These are phyloP conservation scores for Fagus crenata DNA, from an alignment of 306 rosid species.

Conservation along the genomic window DNA sequence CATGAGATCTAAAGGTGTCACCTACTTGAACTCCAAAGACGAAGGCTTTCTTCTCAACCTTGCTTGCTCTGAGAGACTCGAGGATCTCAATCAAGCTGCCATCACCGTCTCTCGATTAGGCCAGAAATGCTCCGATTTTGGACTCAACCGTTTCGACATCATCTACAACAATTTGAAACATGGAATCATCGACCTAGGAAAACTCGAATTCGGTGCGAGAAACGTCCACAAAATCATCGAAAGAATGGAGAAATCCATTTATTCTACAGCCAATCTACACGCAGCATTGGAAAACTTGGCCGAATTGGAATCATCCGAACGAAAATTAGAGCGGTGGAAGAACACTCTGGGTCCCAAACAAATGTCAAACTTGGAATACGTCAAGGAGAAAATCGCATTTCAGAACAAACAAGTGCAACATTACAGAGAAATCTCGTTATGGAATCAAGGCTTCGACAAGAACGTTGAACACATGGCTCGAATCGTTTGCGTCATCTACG, in stretches of 20 bases:
- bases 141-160: constrained; percentile 34
- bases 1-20: constrained; percentile 46
- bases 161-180: constrained; percentile 34
- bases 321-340: constrained; percentile 44
- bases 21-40: constrained; percentile 43
- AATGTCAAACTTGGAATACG: constrained; percentile 38
- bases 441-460: constrained; percentile 57
- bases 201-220: constrained; percentile 33
- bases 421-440: constrained; percentile 59
- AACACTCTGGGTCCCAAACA: constrained; percentile 11
- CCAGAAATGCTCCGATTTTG: constrained; percentile 32
- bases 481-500: constrained; percentile 43
- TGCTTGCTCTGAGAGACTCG: constrained; percentile 63
- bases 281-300: constrained; percentile 41
- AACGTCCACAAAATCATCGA: constrained; percentile 24
- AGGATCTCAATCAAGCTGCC: constrained; percentile 56
- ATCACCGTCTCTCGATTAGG: constrained; percentile 44
- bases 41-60: constrained; percentile 60
- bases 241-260: constrained; percentile 49
- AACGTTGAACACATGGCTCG: constrained; percentile 53
- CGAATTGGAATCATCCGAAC: constrained; percentile 51
- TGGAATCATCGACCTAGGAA: constrained; percentile 21
- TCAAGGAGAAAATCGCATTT: constrained; percentile 28
- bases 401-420: constrained; percentile 42
- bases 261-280: constrained; percentile 40